Conservation (phyloP, 1,284 basidiomycete species). For the Pseudozyma hubeiensis region DNA sequence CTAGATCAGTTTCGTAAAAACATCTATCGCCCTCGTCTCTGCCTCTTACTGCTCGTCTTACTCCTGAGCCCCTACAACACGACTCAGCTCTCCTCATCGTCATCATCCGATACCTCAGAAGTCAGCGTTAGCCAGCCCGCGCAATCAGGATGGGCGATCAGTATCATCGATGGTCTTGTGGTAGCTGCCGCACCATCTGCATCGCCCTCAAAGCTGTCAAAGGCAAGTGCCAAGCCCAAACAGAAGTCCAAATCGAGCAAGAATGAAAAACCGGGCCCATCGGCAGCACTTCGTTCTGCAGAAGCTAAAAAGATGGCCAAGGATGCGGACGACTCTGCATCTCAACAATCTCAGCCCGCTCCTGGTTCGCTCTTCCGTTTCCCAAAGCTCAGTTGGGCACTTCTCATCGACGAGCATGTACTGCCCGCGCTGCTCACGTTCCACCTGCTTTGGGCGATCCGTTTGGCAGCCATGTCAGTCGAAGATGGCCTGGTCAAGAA, state of each 20-base stretch:
- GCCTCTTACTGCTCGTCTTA: slow-evolving; percentile 46
- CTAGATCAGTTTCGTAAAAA: slow-evolving; percentile 50
- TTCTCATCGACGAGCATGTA: slow-evolving; percentile 42
- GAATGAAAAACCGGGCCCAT: slow-evolving; percentile 9
- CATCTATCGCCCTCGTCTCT: slow-evolving; percentile 52
- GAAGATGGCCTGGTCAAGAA: slow-evolving; percentile 47
- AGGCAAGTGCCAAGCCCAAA: slow-evolving; percentile 1
- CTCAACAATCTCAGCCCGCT: slow-evolving; percentile 33
- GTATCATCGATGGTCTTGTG: slow-evolving; percentile 43
- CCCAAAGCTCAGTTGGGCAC: slow-evolving; percentile 44
- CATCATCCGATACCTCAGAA: background rate
- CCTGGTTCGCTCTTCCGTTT: slow-evolving; percentile 48
- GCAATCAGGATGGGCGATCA: slow-evolving; percentile 31
- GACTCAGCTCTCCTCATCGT: slow-evolving; percentile 28
- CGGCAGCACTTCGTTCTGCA: slow-evolving; percentile 16
- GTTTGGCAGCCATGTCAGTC: slow-evolving; percentile 40
- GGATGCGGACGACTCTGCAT: background rate
- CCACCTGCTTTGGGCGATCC: slow-evolving; percentile 45
- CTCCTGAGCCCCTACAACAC: slow-evolving; percentile 44
- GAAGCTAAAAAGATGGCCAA: background rate
- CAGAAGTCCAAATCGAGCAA: background rate
- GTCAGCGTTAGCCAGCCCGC: slow-evolving; percentile 36
- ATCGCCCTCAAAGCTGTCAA: slow-evolving; percentile 1
- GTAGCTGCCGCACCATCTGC: slow-evolving; percentile 28
- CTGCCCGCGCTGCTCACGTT: slow-evolving; percentile 41